Evolutionary conservation across 345 rosid species (phyloP).

Genomic region (Salix arbutifolia): DNA sequence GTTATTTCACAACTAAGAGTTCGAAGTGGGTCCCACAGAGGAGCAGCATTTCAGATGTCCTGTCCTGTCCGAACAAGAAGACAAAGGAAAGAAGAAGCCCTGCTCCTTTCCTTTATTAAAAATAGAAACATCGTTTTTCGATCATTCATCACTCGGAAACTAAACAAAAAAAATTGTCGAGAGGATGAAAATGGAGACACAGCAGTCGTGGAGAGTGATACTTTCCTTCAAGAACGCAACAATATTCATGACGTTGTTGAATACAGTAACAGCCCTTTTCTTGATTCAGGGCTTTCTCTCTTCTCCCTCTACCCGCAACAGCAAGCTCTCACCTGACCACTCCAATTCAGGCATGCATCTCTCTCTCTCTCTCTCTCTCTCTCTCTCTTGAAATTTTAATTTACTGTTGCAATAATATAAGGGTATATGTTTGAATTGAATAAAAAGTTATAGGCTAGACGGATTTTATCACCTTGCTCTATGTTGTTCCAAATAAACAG

Average conservation of each 20-base stretch:
- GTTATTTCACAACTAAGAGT: background rate
- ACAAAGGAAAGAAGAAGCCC: background rate
- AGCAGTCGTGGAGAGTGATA: slow-evolving; percentile 54
- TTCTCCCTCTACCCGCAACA: slow-evolving; percentile 38
- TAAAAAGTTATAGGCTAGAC: background rate
- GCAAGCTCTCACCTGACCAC: slow-evolving; percentile 33
- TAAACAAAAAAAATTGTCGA: background rate
- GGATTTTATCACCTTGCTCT: background rate
- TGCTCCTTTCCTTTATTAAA: background rate
- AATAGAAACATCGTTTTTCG: background rate
- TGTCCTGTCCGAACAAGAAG: background rate
- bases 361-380: background rate
- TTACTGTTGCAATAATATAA: no score
- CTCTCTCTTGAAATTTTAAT: background rate
- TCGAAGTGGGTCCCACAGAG: background rate
- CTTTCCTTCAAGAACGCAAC: slow-evolving; percentile 82
- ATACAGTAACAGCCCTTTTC: slow-evolving; percentile 46
- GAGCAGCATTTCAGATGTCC: background rate
- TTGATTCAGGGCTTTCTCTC: slow-evolving; percentile 59
- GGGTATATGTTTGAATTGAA: background rate
- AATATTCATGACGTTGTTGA: slow-evolving; percentile 51
- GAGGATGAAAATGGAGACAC: slow-evolving; percentile 35
- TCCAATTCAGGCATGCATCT: slow-evolving; percentile 40
- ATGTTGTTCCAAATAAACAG: background rate
- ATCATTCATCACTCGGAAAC: background rate